Conservation (phyloP, 1,284 basidiomycete species). For the Cutaneotrichosporon cavernicola region DNA sequence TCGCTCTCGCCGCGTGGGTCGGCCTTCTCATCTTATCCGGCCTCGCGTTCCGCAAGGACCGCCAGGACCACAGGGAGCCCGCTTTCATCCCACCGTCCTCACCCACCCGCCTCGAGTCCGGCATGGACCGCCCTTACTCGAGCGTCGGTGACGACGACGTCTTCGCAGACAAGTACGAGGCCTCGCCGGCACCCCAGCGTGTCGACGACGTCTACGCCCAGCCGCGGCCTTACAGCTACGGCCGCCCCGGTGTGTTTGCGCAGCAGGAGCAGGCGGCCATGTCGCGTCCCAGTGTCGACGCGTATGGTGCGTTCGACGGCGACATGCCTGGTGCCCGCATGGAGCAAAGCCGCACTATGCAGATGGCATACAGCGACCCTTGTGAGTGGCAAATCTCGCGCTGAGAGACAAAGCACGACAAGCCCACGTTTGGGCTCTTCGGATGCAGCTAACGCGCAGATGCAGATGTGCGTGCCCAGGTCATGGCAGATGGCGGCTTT, state of each 20-base stretch:
- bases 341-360: conserved; percentile 70
- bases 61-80: conserved; percentile 35
- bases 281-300: conserved; percentile 69
- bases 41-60: conserved; percentile 41
- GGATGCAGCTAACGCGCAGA: conserved; percentile 27
- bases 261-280: conserved; percentile 40
- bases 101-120: conserved; percentile 8
- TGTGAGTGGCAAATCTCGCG: conserved; percentile 53
- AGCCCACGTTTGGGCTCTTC: neutral
- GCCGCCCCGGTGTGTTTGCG: conserved; percentile 28
- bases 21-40: conserved; percentile 38
- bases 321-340: conserved; percentile 32
- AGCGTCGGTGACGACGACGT: conserved; percentile 36
- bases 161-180: conserved; percentile 37
- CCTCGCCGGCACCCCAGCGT: conserved; percentile 42
- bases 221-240: conserved; percentile 34
- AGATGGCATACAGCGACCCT: conserved; percentile 49
- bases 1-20: conserved; percentile 32
- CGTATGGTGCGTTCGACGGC: conserved; percentile 76
- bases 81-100: conserved; percentile 37
- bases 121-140: conserved; percentile 28
- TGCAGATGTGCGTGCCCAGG: conserved; percentile 39
- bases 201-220: conserved; percentile 14
- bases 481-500: conserved; percentile 24
- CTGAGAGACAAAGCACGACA: conserved; percentile 35